Base-by-base conservation (phyloP, 345 rosid species). In the Combretum micranthum region DNA sequence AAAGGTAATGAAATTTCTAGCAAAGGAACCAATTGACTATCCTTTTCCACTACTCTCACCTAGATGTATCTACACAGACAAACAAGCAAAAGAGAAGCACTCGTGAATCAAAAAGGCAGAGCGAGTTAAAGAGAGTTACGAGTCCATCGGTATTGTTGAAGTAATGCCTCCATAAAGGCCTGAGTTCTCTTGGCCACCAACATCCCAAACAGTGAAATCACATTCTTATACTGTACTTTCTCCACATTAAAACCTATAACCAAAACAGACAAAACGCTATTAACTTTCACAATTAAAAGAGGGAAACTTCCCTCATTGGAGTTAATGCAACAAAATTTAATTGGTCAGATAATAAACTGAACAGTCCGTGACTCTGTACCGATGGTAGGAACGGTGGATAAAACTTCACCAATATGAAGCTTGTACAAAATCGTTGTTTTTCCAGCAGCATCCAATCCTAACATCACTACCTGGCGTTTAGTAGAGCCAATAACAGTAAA, bases 121-220 rank as follows among this genome's bases (percentile, higher is more conserved):
- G 18, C 15, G 14, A 59, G 32, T 18, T 17, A 11, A 39, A 18
- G 2, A 4, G 57, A 39, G 50, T 61, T 81, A 94, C 99, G 83
- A 94, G 79, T 56, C 99, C 99, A 78, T 94, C 99, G 13, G 99
- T 94, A 71, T 94, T 90, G 53, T 84, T 84, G 62, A 94, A 94
- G 80, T 94, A 94, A 76, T 94, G 99, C 81, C 99, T 83, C 99
- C 99, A 94, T 4, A 94, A 78, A 37, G 99, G 96, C 77, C 99
- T 82, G 44, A 90, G 71, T 77, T 94, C 83, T 90, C 97, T 73
- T 90, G 97, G 26, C 99, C 97, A 59, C 99, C 96, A 58, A 90
- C 96, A 65, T 94, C 99, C 99, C 99, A 94, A 56, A 90, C 99
- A 16, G 96, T 94, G 80, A 94, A 44, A 90, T 59, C 56, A 94